Base-by-base conservation (phyloP, 257 asterid genomes). In the Gynochthodes officinalis region DNA sequence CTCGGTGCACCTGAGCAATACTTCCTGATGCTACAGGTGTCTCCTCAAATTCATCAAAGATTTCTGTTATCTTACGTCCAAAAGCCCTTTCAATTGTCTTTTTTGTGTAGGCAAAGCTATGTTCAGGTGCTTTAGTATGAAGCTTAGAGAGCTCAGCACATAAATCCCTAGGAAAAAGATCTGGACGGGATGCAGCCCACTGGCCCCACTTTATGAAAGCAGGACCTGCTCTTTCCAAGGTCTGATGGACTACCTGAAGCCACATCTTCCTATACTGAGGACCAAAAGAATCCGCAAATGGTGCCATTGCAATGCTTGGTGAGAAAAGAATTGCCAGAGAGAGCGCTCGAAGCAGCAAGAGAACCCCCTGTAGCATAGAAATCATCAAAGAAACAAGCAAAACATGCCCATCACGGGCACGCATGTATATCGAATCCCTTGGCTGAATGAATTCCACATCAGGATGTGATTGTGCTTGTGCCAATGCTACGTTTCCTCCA, bases 121-220 rank as follows among this genome's bases (percentile, higher is more conserved):
- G 99, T 73, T 94, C 85, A 46, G 99, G 99, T 67, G 99, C 97
- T 83, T 89, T 81, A 37, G 81, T 83, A 78, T 94, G 99, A 85
- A 94, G 99, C 87, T 94, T 91, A 49, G 99, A 87, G 53, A 94
- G 84, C 81, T 94, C 97, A 42, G 80, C 59, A 66, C 99, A 91
- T 80, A 94, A 79, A 80, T 94, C 99, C 64, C 67, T 69, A 18
- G 98, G 97, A 61, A 94, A 94, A 46, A 91, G 90, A 85, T 94
- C 99, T 0, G 98, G 99, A 30, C 99, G 89, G 43, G 99, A 88
- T 68, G 97, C 99, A 32, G 98, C 99, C 99, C 99, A 94, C 76
- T 91, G 99, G 77, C 99, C 99, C 99, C 97, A 94, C 79, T 94
- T 94, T 80, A 94, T 94, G 76, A 94, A 94, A 2, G 98, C 99